Evolutionary conservation across 116 monocot genomes (phyloP), one percentile per base, ranked within the genome.

Genomic region (Papilionanthe hybrid): DNA sequence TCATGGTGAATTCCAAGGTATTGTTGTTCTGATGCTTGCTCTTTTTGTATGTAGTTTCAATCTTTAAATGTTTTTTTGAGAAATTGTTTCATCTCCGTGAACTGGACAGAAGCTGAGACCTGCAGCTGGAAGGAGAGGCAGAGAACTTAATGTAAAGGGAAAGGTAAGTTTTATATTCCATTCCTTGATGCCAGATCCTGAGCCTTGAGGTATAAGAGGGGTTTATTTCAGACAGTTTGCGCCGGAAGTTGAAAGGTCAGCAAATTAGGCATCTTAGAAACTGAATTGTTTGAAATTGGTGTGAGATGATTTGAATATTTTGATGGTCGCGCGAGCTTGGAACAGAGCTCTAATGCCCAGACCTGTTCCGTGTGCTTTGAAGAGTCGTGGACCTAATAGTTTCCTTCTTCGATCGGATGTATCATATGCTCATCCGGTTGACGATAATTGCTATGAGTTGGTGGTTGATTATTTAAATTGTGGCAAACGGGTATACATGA

Each of bases 91-190:
- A 4, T 42, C 22, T 73, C 44, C 44, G 43, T n/a, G 43, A 43
- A 73, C 2, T 44, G 73, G 1, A 11, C 44, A 75, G 82, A 25
- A 71, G 78, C 58, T 79, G 29, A 41, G 74, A 17, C 72, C 69
- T 72, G 81, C 81, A 47, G 27, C 75, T 25, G 76, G 79, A 29
- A 84, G 82, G 86, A 82, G 75, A 25, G 78, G 67, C 32, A 68
- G 78, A n/a, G 55, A 81, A 78, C 25, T 79, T 45, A 67, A 82
- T 47, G 22, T 79, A 32, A 81, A 81, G 72, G 77, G 84, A 42
- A 88, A 90, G 93, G 89, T 92, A 79, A 68, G 17, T 58, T 30
- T 7, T 28, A 42, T 29, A 50, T 76, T 5, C n/a, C 43, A 22
- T 43, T 73, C 73, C 73, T 73, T 11, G 10, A 71, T 65, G 65